These are phyloP conservation scores for Lodderomyces jiufengensis DNA, from an alignment of 1,139 yeast species.

Conservation along the genomic window DNA sequence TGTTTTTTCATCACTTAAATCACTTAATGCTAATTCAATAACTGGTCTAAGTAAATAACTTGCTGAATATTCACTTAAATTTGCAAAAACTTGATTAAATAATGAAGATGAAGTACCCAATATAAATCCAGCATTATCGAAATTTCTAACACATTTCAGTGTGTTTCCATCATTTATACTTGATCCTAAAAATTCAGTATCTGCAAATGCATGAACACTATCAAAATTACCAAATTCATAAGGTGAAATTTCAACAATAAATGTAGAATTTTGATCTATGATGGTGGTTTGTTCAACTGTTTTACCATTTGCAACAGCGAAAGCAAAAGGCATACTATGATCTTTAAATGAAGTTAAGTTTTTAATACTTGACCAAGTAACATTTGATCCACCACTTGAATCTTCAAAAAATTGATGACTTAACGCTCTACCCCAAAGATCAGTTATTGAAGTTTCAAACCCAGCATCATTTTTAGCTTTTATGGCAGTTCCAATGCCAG, in stretches of 20 bases:
- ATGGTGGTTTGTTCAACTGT: slow-evolving; percentile 28
- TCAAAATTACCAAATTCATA: slow-evolving; percentile 47
- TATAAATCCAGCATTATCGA: slow-evolving; percentile 43
- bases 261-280: slow-evolving; percentile 35
- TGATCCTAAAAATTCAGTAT: slow-evolving; percentile 36
- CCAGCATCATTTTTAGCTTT: slow-evolving; percentile 34
- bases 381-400: slow-evolving; percentile 26
- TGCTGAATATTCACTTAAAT: slow-evolving; percentile 20
- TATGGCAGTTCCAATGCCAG: slow-evolving; percentile 25
- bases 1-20: slow-evolving; percentile 4
- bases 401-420: slow-evolving; percentile 33
- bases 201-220: slow-evolving; percentile 42
- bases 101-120: slow-evolving; percentile 61
- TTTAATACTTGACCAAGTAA: slow-evolving; percentile 38
- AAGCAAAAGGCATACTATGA: slow-evolving; percentile 39
- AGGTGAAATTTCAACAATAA: slow-evolving; percentile 37
- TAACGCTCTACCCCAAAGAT: slow-evolving; percentile 44
- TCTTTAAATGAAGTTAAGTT: slow-evolving; percentile 24
- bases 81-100: slow-evolving; percentile 33
- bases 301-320: slow-evolving; percentile 38
- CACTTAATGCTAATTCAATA: slow-evolving; percentile 3
- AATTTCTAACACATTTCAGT: slow-evolving; percentile 29
- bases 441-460: slow-evolving; percentile 38
- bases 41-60: slow-evolving; percentile 13
- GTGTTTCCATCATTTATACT: slow-evolving; percentile 26